Evolutionary conservation across 192 early-diverging fungal species (phyloP).

Genomic region (Linderina pennispora): DNA sequence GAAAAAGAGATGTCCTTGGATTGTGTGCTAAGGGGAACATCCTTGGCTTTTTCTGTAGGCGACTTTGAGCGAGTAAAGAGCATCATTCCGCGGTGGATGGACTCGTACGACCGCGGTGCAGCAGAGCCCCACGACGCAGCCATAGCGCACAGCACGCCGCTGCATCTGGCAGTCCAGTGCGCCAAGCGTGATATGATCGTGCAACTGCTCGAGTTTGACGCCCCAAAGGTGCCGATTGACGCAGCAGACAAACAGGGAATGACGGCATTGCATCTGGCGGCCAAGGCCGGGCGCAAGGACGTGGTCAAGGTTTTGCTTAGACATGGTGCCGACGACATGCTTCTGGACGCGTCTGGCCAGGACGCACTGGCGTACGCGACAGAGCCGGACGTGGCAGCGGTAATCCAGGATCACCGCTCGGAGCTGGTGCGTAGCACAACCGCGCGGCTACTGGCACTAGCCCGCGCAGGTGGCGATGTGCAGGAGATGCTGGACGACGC

Average conservation of each 20-base stretch:
- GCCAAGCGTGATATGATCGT: conserved; percentile 52
- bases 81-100: conserved; percentile 36
- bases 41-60: conserved; percentile 4
- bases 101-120: conserved; percentile 14
- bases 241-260: conserved; percentile 54
- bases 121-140: conserved; percentile 7
- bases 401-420: conserved; percentile 54
- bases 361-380: conserved; percentile 48
- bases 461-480: conserved; percentile 36
- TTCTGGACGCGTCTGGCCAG: conserved; percentile 56
- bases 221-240: conserved; percentile 48
- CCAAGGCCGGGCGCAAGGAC: conserved; percentile 59
- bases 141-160: conserved; percentile 38
- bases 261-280: conserved; percentile 70
- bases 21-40: too few relatives aligned
- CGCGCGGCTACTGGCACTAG: conserved; percentile 49
- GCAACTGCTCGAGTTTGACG: conserved; percentile 44
- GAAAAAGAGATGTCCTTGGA: too few relatives aligned
- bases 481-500: conserved; percentile 48
- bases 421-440: conserved; percentile 48
- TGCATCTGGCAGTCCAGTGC: conserved; percentile 61
- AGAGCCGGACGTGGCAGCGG: conserved; percentile 38
- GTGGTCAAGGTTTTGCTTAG: conserved; percentile 63
- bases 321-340: conserved; percentile 59
- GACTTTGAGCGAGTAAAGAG: conserved; percentile 20